Base-by-base conservation (phyloP, 2,329 filamentous ascomycete genomes). In the Lomentospora prolificans region DNA sequence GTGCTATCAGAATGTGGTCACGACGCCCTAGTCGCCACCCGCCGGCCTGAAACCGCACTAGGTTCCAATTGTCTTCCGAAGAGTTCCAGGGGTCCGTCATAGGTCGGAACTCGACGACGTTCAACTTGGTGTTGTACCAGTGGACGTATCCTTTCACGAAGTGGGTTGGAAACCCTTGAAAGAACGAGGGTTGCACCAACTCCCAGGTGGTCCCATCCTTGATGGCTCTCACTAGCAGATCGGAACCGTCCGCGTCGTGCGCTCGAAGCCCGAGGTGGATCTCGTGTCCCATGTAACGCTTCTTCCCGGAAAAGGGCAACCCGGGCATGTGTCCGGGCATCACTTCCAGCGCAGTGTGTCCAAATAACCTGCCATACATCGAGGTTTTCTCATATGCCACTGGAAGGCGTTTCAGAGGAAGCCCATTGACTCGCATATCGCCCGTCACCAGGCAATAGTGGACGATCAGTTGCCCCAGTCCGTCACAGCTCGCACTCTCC, bases 401-500 rank as follows among this genome's bases (percentile, higher is more conserved):
- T 0, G 80, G 80, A 0, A 83, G 67, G 2, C 74, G 70, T 3
- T 70, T 63, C 0, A 82, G 60, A 0, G 77, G 79, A 1, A 66
- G 44, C 0, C 80, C 79, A 56, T 82, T 70, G 0, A 84, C 71
- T 0, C 82, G 67, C 0, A 85, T 64, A 24, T 75, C 68, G 0
- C 75, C 79, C 0, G 70, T 75, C 2, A 85, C 59, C 0, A 81
- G 51, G 58, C 80, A 79, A 59, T 75, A 75, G 25, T 76, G 71
- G 3, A 79, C 68, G 3, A 28, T 4, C 22, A 67, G 59, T 3
- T 58, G 28, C 2, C 25, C 33, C 25, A 31, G 36, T 22, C 53
- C 28, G 19, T 8, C 17, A 9, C 4, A 30, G 33, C 33, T 41
- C 33, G 3, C 14, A 24, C 51, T 53, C 51, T 53, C 19, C 3